Percentiles rank a stretch among this genome's conserved stretches.
Conservation (phyloP, 2,329 filamentous ascomycete species). For the Sporothrix protearum region DNA sequence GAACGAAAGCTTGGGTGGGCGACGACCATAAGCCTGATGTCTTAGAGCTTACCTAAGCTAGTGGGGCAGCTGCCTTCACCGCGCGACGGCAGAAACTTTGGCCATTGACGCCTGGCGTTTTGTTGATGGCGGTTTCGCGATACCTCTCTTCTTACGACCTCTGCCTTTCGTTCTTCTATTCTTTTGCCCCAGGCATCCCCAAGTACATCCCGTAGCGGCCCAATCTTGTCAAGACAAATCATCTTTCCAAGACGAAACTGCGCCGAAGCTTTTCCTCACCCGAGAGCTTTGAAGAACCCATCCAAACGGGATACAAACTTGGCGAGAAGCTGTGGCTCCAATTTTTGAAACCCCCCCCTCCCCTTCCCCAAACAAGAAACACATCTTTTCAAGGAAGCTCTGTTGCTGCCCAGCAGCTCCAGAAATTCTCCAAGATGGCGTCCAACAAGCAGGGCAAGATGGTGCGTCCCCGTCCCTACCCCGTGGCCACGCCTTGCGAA, state of each 20-base stretch:
- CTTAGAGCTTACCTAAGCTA: background rate
- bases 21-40: conserved; percentile 19
- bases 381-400: background rate
- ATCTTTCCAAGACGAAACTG: conserved; percentile 19
- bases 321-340: conserved; percentile 22
- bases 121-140: conserved; percentile 19
- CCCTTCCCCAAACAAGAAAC: background rate
- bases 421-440: conserved; percentile 53
- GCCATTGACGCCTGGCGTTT: conserved; percentile 10
- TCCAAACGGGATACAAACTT: background rate
- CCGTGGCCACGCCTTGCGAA: background rate
- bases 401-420: conserved; percentile 7
- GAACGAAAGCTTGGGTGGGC: conserved; percentile 20
- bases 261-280: conserved; percentile 21
- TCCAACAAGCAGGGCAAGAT: conserved; percentile 97
- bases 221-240: conserved; percentile 16
- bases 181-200: conserved; percentile 7
- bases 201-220: conserved; percentile 15
- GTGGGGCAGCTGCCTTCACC: background rate
- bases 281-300: conserved; percentile 22
- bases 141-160: background rate
- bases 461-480: conserved; percentile 60
- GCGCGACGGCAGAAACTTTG: conserved; percentile 17
- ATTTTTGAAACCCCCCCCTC: conserved; percentile 24
- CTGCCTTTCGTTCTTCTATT: background rate